Percentiles rank a stretch among this genome's conserved stretches.
phyloP scores from a whole-genome alignment of 2,329 filamentous ascomycete genomes.

The Xylariaceae sp. region DNA sequence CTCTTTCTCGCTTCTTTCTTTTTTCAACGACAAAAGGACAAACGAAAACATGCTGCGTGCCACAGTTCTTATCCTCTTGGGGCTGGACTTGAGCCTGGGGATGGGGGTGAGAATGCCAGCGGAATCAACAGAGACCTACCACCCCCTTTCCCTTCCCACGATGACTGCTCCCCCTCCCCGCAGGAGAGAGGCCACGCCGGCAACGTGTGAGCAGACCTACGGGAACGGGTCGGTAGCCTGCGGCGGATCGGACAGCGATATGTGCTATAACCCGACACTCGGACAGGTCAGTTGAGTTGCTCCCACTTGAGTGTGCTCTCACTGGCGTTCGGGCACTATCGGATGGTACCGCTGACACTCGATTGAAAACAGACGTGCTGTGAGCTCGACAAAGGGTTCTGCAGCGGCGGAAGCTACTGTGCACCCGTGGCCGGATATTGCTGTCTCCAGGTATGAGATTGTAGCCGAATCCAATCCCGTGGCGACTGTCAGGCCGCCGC shows the following conservation, averaged over 20 bases:
- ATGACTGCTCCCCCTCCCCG: slow-evolving; percentile 9
- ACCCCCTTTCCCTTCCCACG: too few species aligned
- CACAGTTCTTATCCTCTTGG: slow-evolving; percentile 12
- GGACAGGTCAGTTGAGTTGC: slow-evolving; percentile 34
- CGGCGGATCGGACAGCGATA: slow-evolving; percentile 27
- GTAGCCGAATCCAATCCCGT: background rate
- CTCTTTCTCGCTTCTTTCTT: too few species aligned
- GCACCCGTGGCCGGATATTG: slow-evolving; percentile 36
- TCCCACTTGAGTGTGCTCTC: too few species aligned
- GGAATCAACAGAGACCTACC: slow-evolving; percentile 20
- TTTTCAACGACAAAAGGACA: too few species aligned
- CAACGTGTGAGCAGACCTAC: slow-evolving; percentile 33
- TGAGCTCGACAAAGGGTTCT: slow-evolving; percentile 31
- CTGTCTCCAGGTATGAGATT: slow-evolving; percentile 32
- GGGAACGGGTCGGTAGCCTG: slow-evolving; percentile 30
- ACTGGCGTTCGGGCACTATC: too few species aligned
- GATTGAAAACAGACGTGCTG: slow-evolving; percentile 36
- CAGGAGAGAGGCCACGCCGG: slow-evolving; percentile 22
- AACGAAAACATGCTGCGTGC: slow-evolving; percentile 21
- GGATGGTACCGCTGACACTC: too few species aligned
- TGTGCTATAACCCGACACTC: slow-evolving; percentile 32
- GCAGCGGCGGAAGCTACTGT: slow-evolving; percentile 32
- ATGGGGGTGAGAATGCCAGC: too few species aligned
- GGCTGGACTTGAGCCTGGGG: too few species aligned
- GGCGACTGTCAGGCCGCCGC: background rate